Base-by-base conservation (phyloP, 208 protist genomes). In the Porcisia hertigi region DNA sequence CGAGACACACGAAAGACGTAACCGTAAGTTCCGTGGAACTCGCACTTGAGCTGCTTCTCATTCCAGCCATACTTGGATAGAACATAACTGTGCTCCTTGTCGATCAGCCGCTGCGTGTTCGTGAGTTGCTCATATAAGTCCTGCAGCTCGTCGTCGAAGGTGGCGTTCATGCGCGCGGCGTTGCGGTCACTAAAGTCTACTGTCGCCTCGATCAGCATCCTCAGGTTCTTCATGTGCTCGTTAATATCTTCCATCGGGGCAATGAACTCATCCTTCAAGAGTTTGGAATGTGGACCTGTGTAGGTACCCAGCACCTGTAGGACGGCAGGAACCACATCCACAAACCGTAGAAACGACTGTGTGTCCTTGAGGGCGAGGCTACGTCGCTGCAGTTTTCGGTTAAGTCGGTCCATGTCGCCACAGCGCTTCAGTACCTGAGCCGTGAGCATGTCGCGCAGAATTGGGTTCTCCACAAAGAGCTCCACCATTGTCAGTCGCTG, bases 401-500 rank as follows among this genome's bases (percentile, higher is more conserved):
- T 92, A 47, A 99, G 71, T 6, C 89, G 88, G 65, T 98, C 96
- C 87, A 99, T 94, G 84, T 99, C 98, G 14, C 91, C 92, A 71
- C 98, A 94, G 36, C 90, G 88, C 58, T 93, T 91, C 45, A 99
- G 87, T 30, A 97, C 91, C 54, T 97, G 88, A 4, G 71, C 83
- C 58, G 88, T 67, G 49, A 98, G 75, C 59, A 88, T 79, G 77
- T 98, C 86, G n/a, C 97, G 88, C 25, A 99, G 67, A 34, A 90
- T 86, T 0, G 89, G 80, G 76, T 92, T 94, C 57, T 99, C 87
- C 1, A 97, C 66, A 62, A 99, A 98, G 11, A 95, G 73, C 66
- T 98, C 88, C 34, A 99, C 97, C 73, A 99, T 90, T 58, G 98
- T 89, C 8, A 97, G 92, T 54, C 98, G 91, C 79, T 95, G 84